Percentiles rank a stretch among this genome's conserved stretches.
These are phyloP conservation scores for Acanthamoeba healyi DNA, from an alignment of 208 protist species.

Conservation along the genomic window DNA sequence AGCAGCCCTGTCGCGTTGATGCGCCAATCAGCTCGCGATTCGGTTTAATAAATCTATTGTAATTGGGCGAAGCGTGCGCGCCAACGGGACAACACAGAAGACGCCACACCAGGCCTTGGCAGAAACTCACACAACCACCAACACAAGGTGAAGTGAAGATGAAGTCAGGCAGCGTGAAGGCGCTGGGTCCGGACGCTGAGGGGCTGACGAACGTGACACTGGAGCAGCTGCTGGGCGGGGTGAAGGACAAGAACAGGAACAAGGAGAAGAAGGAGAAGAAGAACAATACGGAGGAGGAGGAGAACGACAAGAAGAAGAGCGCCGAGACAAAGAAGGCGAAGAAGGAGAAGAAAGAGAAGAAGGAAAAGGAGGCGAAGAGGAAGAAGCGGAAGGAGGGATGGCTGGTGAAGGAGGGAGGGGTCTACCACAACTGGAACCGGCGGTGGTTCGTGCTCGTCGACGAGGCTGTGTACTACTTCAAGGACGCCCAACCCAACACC, in stretches of 20 bases:
- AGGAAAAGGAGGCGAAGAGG: neutral
- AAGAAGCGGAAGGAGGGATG: slow-evolving; percentile 50
- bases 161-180: slow-evolving; percentile 44
- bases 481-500: slow-evolving; percentile 6
- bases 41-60: too few species aligned
- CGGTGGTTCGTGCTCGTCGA: slow-evolving; percentile 53
- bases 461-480: slow-evolving; percentile 36
- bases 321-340: neutral
- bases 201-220: neutral
- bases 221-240: neutral
- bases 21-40: too few species aligned
- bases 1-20: too few species aligned
- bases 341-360: neutral
- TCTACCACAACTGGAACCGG: slow-evolving; percentile 58
- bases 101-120: too few species aligned
- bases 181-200: neutral
- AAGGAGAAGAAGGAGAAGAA: neutral
- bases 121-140: neutral
- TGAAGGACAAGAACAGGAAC: neutral
- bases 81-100: too few species aligned
- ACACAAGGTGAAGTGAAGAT: neutral
- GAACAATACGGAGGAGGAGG: neutral
- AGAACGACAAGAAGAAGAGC: neutral
- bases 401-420: slow-evolving; percentile 63
- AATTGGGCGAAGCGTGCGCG: too few species aligned